phyloP scores from a whole-genome alignment of 768 basidiomycete species.

The Vararia minispora region DNA sequence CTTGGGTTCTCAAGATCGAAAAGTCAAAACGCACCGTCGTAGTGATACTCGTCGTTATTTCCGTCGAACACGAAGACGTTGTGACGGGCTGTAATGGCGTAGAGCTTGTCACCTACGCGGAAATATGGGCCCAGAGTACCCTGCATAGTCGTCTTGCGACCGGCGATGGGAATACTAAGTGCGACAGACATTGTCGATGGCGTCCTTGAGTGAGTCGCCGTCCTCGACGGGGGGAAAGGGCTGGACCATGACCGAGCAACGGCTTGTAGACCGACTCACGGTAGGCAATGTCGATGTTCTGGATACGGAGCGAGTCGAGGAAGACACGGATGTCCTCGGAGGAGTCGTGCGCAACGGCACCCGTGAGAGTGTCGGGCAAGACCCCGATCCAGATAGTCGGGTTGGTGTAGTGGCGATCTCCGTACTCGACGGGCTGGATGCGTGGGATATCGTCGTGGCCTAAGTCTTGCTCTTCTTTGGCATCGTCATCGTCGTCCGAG shows the following conservation, averaged over 20 bases:
- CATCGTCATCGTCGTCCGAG: slow-evolving; percentile 13
- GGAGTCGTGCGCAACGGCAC: slow-evolving; percentile 10
- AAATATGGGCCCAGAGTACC: slow-evolving; percentile 28
- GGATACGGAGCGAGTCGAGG: slow-evolving; percentile 9
- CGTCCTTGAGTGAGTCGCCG: slow-evolving; percentile 20
- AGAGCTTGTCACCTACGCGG: slow-evolving; percentile 18
- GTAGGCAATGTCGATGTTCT: slow-evolving; percentile 15
- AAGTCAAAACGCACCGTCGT: no score
- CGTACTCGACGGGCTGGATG: slow-evolving; percentile 17
- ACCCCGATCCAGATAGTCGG: slow-evolving; percentile 18
- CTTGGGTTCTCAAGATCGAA: no score
- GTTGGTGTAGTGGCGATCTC: slow-evolving; percentile 12
- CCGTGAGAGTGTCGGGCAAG: slow-evolving; percentile 15
- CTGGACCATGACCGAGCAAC: slow-evolving; percentile 10
- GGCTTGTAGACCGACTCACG: slow-evolving; percentile 12
- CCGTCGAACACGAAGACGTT: no score
- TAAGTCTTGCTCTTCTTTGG: slow-evolving; percentile 10
- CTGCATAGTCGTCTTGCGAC: slow-evolving; percentile 21
- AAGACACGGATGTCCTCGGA: slow-evolving; percentile 9
- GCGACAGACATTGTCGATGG: slow-evolving; percentile 24
- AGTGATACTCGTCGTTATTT: no score
- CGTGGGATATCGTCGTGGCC: slow-evolving; percentile 14
- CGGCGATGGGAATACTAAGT: slow-evolving; percentile 26
- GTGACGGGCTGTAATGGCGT: slow-evolving; percentile 23
- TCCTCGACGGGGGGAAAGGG: slow-evolving; percentile 13